Percentiles rank a stretch among this genome's conserved stretches.
Evolutionary conservation across 2,329 filamentous ascomycete species (phyloP).

Genomic region (Xylariales sp.): DNA sequence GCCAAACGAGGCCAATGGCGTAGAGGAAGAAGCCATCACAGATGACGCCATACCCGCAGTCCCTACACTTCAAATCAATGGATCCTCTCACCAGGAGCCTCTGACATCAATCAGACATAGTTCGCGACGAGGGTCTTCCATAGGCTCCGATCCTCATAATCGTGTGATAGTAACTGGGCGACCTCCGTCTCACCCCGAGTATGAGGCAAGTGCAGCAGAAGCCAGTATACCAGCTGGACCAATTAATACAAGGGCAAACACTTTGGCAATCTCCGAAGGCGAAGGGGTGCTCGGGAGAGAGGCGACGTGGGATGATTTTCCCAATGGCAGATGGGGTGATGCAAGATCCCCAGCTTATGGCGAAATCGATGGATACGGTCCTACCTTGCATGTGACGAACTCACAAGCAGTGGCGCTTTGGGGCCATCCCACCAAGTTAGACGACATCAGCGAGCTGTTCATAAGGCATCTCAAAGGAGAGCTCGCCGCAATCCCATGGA

Average conservation of each 20-base stretch:
- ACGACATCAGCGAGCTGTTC: constrained; percentile 79
- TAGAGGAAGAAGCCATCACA: constrained; percentile 45
- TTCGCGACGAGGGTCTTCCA: constrained; percentile 65
- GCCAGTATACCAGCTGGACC: constrained; percentile 70
- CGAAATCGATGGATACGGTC: constrained; percentile 96
- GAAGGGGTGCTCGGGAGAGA: constrained; percentile 85
- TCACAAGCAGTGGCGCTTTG: constrained; percentile 78
- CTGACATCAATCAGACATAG: constrained; percentile 29
- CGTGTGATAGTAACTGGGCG: constrained; percentile 73
- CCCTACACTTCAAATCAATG: constrained; percentile 49
- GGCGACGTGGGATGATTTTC: constrained; percentile 98
- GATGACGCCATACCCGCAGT: constrained; percentile 41
- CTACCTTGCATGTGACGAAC: constrained; percentile 88
- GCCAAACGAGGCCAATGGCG: constrained; percentile 31
- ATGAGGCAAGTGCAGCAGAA: constrained; percentile 71
- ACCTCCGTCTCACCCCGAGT: constrained; percentile 54
- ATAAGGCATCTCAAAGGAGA: constrained; percentile 74
- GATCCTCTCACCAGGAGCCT: constrained; percentile 27
- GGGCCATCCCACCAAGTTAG: constrained; percentile 66
- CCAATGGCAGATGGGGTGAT: constrained; percentile 93
- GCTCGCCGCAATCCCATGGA: constrained; percentile 84
- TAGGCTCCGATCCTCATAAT: constrained; percentile 83
- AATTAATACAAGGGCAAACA: constrained; percentile 76
- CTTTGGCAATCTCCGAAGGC: constrained; percentile 89
- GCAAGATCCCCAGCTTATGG: constrained; percentile 89